Conservation (phyloP, 2,329 filamentous ascomycete species). For the Teratosphaeria nubilosa region DNA sequence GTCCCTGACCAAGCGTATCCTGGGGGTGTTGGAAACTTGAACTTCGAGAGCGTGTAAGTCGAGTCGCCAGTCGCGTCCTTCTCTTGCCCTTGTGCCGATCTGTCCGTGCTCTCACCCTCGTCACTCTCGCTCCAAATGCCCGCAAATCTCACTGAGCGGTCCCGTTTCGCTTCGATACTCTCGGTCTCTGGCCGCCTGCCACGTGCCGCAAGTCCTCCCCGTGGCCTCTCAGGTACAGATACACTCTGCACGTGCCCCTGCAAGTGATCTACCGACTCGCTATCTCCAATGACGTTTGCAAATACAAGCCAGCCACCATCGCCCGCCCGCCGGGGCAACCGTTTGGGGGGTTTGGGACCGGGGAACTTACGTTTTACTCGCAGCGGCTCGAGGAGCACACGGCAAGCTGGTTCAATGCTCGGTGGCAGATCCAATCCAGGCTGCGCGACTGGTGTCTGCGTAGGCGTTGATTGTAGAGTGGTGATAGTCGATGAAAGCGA, state of each 20-base stretch:
- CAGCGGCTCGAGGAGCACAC: slow-evolving; percentile 2
- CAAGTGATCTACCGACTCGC: background rate
- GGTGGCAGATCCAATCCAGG: background rate
- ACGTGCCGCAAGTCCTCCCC: background rate
- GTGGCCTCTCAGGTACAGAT: background rate
- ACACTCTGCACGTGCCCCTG: background rate
- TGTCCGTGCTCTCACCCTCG: background rate
- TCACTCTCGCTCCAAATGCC: background rate
- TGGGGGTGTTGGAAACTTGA: slow-evolving; percentile 21
- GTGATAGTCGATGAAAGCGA: slow-evolving; percentile 9
- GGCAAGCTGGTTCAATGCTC: background rate
- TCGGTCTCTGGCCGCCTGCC: background rate
- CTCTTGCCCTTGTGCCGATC: slow-evolving; percentile 2
- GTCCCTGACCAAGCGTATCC: slow-evolving; percentile 18
- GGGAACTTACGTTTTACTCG: slow-evolving; percentile 23
- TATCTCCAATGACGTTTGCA: slow-evolving; percentile 15
- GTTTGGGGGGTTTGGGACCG: slow-evolving; percentile 17
- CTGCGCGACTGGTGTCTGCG: slow-evolving; percentile 2
- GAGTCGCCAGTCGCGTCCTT: slow-evolving; percentile 9
- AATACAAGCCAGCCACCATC: slow-evolving; percentile 21
- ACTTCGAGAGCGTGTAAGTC: slow-evolving; percentile 17
- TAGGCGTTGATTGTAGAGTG: slow-evolving; percentile 8
- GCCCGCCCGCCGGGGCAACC: slow-evolving; percentile 16
- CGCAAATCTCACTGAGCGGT: slow-evolving; percentile 5
- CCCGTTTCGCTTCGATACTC: background rate